These are phyloP conservation scores for Delitschia confertaspora DNA, from an alignment of 495 filamentous ascomycete species.

Conservation along the genomic window DNA sequence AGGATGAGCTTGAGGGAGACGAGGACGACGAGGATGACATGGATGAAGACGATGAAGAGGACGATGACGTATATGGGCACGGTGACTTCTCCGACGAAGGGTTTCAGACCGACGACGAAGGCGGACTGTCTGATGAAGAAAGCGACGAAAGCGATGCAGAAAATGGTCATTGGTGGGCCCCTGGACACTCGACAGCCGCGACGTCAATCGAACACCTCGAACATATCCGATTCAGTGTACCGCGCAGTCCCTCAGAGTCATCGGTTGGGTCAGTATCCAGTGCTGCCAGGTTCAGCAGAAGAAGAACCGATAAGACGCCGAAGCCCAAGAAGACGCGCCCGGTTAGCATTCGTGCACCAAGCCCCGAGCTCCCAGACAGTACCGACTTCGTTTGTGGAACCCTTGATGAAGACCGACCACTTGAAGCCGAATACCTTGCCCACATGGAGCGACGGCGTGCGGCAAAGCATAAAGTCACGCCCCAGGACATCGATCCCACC, in stretches of 20 bases:
- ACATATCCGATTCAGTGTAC: constrained; percentile 39
- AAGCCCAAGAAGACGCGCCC: constrained; percentile 33
- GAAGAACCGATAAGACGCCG: constrained; percentile 3
- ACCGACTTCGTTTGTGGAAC: constrained; percentile 98
- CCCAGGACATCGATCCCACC: constrained; percentile 95
- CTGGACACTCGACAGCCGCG: constrained; percentile 48
- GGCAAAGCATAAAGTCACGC: constrained; percentile 66
- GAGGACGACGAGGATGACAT: constrained; percentile 37
- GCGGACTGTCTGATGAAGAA: constrained; percentile 87
- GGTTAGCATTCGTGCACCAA: constrained; percentile 58
- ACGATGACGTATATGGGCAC: constrained; percentile 49
- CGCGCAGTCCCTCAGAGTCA: constrained; percentile 49
- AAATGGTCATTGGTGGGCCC: constrained; percentile 73
- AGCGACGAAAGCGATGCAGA: constrained; percentile 66
- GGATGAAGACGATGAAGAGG: constrained; percentile 39
- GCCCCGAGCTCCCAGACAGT: constrained; percentile 85
- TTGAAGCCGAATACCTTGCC: constrained; percentile 86
- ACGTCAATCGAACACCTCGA: constrained; percentile 46
- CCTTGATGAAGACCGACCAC: constrained; percentile 85
- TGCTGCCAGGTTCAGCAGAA: constrained; percentile 31
- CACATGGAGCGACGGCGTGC: constrained; percentile 71
- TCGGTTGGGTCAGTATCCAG: constrained; percentile 55
- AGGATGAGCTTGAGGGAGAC: constrained; percentile 32
- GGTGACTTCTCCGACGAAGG: constrained; percentile 58
- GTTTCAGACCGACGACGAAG: constrained; percentile 88